Base-by-base conservation (phyloP, 139 green algal species). In the Coelastrella sp. region DNA sequence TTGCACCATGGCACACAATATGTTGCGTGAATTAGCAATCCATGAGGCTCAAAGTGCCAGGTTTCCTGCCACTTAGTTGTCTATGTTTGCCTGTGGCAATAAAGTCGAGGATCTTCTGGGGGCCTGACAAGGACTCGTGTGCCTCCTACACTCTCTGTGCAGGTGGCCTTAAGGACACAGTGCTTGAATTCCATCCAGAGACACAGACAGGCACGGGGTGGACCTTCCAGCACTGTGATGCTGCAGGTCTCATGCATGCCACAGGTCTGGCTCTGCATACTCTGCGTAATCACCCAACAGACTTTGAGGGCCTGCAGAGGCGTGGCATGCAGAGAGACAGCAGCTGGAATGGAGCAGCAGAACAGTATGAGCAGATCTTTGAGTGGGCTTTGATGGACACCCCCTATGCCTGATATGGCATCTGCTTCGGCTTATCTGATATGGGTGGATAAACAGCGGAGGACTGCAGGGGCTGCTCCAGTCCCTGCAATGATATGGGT, bases 331-430 rank as follows among this genome's bases (percentile, higher is more conserved):
- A 90, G 72, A 89, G 91, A 17, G 94, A 98, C 86, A 83, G 89
- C 59, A 93, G 85, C 30, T 98, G 95, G 95, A 88, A 96, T 60
- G 76, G 88, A 19, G 93, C 95, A 9, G 95, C 95, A 8, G 62
- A 91, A 78, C 85, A 96, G 85, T 98, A 98, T 73, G 95, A 98
- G 87, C 90, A 96, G 84, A 89, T 91, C 59, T 86, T 91, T 53
- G 83, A 66, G 27, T 91, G 88, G 88, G 81, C 88, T 1, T 2
- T 85, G 4, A 60, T 86, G 34, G 88, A 91, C 23, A 27, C 69
- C 67, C 81, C 88, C 32, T 91, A 89, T 51, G 80, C 80, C 7
- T 84, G 51, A 81, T n/a, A n/a, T n/a, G n/a, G n/a, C n/a, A n/a
- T n/a, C n/a, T n/a, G n/a, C n/a, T n/a, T n/a, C n/a, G n/a, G n/a